Evolutionary conservation across 202 grass and related monocot genomes (phyloP), one percentile per base, ranked within the genome.

Genomic region (Zoysia matrella): DNA sequence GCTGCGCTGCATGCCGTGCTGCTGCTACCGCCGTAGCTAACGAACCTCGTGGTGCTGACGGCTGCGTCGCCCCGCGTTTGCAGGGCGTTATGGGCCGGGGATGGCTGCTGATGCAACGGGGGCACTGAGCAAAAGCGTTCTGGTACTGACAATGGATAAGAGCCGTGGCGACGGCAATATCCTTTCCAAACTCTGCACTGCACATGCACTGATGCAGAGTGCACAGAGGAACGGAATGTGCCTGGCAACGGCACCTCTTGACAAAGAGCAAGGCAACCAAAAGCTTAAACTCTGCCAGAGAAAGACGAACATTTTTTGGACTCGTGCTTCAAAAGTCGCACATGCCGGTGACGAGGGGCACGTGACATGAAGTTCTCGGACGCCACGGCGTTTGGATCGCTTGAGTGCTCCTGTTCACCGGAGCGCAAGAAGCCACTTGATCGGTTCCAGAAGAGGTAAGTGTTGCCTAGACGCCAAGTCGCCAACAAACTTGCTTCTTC

Each of bases 101-200:
- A 30, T 30, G 22, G 22, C 22, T 30, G 22, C 22, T 51, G 74
- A 84, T 69, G 62, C 15, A 74, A 51, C 22, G n/a, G 57, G n/a
- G 18, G 41, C 49, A 30, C 75, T 68, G 75, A 75, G 10, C 80
- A 72, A 80, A 83, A 76, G 49, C 71, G n/a, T 48, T 60, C 45
- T 47, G 60, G 51, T 68, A 53, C 18, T 55, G 3, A 1, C 15
- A 41, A 55, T 65, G 71, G 75, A 66, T 73, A 3, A 46, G 42
- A 85, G 30, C 15, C 63, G 7, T 45, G 63, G 50, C 55, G 14
- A 7, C 50, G 11, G 49, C 65, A 12, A 41, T 71, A 80, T 80
- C 78, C 67, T 80, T 50, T 55, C 61, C 45, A 46, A 71, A 49
- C 78, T 51, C 22, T 30, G 22, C 22, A 30, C 78, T 80, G 67